A percentile compares a stretch with the other conserved stretches of the same genome.
Evolutionary conservation across 2,329 filamentous ascomycete genomes (phyloP).

Genomic region (Colletotrichum eremochloae): DNA sequence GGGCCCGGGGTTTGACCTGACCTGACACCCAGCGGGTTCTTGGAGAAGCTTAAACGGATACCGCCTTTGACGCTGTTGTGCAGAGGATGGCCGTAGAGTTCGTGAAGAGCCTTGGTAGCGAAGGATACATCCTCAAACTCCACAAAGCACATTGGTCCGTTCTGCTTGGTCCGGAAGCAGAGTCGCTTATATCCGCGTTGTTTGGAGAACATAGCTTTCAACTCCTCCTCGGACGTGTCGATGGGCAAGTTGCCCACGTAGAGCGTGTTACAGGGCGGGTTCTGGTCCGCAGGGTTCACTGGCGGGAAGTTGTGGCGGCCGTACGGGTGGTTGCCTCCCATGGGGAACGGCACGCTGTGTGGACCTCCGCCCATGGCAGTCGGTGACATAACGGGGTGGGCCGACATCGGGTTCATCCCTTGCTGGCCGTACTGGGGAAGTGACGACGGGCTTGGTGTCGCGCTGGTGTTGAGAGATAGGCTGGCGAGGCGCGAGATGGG

Average conservation of each 20-base stretch:
- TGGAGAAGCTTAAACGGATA: slow-evolving; percentile 95
- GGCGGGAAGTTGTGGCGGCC: slow-evolving; percentile 78
- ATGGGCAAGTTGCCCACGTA: slow-evolving; percentile 97
- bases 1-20: slow-evolving; percentile 74
- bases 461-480: slow-evolving; percentile 78
- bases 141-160: slow-evolving; percentile 98
- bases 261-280: slow-evolving; percentile 96
- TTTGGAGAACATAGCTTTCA: slow-evolving; percentile 93
- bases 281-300: slow-evolving; percentile 94
- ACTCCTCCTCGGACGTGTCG: slow-evolving; percentile 93
- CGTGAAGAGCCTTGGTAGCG: slow-evolving; percentile 90
- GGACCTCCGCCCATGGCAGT: slow-evolving; percentile 61
- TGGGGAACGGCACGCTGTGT: slow-evolving; percentile 50
- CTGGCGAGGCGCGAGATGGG: slow-evolving; percentile 77
- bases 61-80: slow-evolving; percentile 96
- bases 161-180: slow-evolving; percentile 94
- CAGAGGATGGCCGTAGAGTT: slow-evolving; percentile 87
- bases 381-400: slow-evolving; percentile 68
- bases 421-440: slow-evolving; percentile 61
- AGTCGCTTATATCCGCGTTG: slow-evolving; percentile 95
- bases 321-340: slow-evolving; percentile 46
- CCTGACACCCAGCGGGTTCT: slow-evolving; percentile 94
- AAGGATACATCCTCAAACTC: slow-evolving; percentile 96
- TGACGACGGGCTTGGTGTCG: slow-evolving; percentile 64
- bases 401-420: slow-evolving; percentile 49